Evolutionary conservation across 176 grass and related monocot species (phyloP), one percentile per base, ranked within the genome.

Genomic region (Phoenix dactylifera): DNA sequence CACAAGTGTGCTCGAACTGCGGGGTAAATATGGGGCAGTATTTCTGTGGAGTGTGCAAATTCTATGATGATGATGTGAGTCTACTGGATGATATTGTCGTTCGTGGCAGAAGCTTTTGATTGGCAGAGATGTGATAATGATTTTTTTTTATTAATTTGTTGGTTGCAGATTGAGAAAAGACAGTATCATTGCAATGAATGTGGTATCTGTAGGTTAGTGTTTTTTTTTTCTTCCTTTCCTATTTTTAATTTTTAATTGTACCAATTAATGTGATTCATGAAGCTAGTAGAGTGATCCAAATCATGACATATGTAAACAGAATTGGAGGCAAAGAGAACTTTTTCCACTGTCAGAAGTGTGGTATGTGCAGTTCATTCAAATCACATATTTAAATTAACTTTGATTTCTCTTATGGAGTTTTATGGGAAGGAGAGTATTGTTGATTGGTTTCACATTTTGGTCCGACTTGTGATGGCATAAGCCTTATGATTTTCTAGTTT

Each of bases 321-420:
- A 65, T 90, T 20, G 92, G 92, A 72, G 86, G 92, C 6, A 79
- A 78, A 58, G 90, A 81, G 0, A 89, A 84, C 14, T 95, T 84
- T 66, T 95, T 86, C 70, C 90, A 95, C 70, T 95, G 90, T 71
- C 15, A 86, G 1, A 95, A 86, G 70, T 95, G 90, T 50, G 90
- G 90, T 89, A 62, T 72, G 81, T 55, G 26, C 66, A 30, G 18
- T 14, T 57, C 35, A 12, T 44, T 2, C 35, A 14, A 14, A 14
- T 44, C 35, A 14, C 35, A 44, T 44, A 44, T 44, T 2, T 14
- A 44, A 44, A 44, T 44, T 44, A 12, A 44, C 12, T 14, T 10
- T 44, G 35, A 14, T 44, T 44, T 44, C 35, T 44, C 10, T 44
- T 44, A 44, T 44, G 35, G 35, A 44, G 35, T 44, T 44, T 44